Evolutionary conservation across 2,329 filamentous ascomycete genomes (phyloP).

Genomic region (Conoideocrella luteorostrata): DNA sequence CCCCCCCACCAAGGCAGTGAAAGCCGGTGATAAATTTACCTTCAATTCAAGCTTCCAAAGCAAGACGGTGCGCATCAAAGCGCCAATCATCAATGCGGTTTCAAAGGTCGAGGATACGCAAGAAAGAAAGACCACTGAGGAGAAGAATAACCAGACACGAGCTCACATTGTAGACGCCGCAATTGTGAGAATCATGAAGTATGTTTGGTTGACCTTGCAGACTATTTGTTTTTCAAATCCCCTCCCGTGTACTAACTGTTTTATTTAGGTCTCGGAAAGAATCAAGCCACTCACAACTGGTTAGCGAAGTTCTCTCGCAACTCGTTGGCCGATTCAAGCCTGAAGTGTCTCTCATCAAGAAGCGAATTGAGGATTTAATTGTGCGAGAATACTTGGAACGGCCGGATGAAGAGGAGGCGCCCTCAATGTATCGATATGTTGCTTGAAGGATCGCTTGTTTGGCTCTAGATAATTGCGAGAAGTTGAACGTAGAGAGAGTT

Average conservation of each 20-base stretch:
- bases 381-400: slow-evolving; percentile 73
- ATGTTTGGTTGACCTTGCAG: too few relatives aligned
- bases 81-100: slow-evolving; percentile 71
- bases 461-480: too few relatives aligned
- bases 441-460: slow-evolving; percentile 54
- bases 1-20: slow-evolving; percentile 71
- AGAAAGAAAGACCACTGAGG: slow-evolving; percentile 64
- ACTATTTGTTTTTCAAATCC: not conserved
- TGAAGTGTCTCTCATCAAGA: slow-evolving; percentile 72
- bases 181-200: slow-evolving; percentile 83
- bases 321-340: slow-evolving; percentile 65
- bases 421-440: slow-evolving; percentile 64
- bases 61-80: slow-evolving; percentile 82
- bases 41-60: slow-evolving; percentile 80
- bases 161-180: slow-evolving; percentile 69
- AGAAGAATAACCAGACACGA: slow-evolving; percentile 67
- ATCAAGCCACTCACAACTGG: slow-evolving; percentile 60
- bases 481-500: too few relatives aligned
- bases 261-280: slow-evolving; percentile 62
- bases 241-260: not conserved
- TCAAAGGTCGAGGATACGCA: slow-evolving; percentile 78
- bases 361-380: slow-evolving; percentile 71
- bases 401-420: slow-evolving; percentile 55
- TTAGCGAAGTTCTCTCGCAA: slow-evolving; percentile 66
- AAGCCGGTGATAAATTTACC: slow-evolving; percentile 67